These are phyloP conservation scores for Phaeophleospora eucalypticola DNA, from an alignment of 2,329 filamentous ascomycete species.

Conservation along the genomic window DNA sequence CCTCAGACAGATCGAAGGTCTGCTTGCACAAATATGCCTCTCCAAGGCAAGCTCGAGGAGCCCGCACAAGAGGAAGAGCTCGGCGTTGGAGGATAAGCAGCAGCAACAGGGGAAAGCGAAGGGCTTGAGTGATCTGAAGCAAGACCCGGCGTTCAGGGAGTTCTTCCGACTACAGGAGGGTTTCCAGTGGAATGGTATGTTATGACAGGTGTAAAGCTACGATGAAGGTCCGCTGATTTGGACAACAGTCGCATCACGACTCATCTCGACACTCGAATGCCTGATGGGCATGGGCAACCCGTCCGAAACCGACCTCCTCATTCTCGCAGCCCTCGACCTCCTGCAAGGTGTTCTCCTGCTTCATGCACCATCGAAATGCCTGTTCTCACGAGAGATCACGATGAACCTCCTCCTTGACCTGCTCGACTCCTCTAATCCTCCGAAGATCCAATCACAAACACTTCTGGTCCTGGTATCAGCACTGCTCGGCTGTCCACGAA, in stretches of 20 bases:
- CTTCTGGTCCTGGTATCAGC: slow-evolving; percentile 86
- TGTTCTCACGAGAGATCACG: slow-evolving; percentile 84
- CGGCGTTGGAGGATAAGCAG: slow-evolving; percentile 28
- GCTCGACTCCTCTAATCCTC: slow-evolving; percentile 83
- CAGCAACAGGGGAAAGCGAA: slow-evolving; percentile 42
- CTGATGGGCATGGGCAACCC: slow-evolving; percentile 77
- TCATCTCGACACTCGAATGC: slow-evolving; percentile 80
- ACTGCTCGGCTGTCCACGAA: slow-evolving; percentile 77
- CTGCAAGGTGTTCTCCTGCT: slow-evolving; percentile 84
- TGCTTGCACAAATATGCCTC: slow-evolving; percentile 91
- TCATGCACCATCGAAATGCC: slow-evolving; percentile 80
- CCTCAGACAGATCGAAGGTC: slow-evolving; percentile 85
- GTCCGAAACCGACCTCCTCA: slow-evolving; percentile 80
- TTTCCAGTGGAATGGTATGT: slow-evolving; percentile 86
- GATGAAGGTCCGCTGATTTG: not conserved
- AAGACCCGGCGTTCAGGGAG: slow-evolving; percentile 86
- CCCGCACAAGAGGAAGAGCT: slow-evolving; percentile 38
- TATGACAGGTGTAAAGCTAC: no score
- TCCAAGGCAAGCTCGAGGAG: slow-evolving; percentile 43
- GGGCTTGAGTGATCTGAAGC: slow-evolving; percentile 63
- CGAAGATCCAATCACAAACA: slow-evolving; percentile 84
- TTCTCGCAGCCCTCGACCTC: slow-evolving; percentile 80
- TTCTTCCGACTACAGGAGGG: slow-evolving; percentile 97
- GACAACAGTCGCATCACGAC: slow-evolving; percentile 66
- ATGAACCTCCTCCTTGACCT: slow-evolving; percentile 98